Conservation (phyloP, 2,329 filamentous ascomycete species). For the Penicillium sp. region DNA sequence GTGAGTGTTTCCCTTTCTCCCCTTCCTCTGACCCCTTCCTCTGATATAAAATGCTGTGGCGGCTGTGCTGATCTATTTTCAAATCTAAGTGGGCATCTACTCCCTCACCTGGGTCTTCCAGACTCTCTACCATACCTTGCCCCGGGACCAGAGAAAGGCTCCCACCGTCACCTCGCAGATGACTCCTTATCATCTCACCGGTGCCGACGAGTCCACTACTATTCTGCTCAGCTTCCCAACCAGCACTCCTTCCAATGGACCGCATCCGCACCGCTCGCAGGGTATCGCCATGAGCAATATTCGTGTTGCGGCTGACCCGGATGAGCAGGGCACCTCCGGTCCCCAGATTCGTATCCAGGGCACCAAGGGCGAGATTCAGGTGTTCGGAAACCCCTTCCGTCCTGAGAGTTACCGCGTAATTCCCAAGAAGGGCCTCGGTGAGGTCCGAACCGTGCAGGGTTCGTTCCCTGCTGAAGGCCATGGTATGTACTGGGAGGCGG, state of each 20-base stretch:
- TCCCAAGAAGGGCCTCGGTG: constrained; percentile 47
- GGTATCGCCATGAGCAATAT: constrained; percentile 67
- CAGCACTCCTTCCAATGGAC: constrained; percentile 42
- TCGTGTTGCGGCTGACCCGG: constrained; percentile 59
- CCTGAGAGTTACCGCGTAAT: constrained; percentile 64
- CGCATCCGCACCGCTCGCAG: constrained; percentile 52
- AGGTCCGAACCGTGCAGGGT: constrained; percentile 39
- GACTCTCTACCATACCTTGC: constrained; percentile 75
- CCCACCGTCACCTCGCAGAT: constrained; percentile 64
- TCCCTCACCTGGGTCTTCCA: constrained; percentile 88
- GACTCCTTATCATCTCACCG: constrained; percentile 66
- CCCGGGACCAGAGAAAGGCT: constrained; percentile 57
- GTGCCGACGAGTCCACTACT: constrained; percentile 72
- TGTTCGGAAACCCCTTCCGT: constrained; percentile 66
- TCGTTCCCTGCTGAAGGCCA: constrained; percentile 59
- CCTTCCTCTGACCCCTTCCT: too few relatives aligned
- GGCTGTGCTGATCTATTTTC: not conserved
- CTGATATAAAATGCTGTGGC: not conserved
- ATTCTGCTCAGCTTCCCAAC: constrained; percentile 72
- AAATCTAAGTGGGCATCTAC: constrained; percentile 66
- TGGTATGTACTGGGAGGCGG: constrained; percentile 87
- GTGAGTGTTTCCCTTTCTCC: constrained; percentile 29
- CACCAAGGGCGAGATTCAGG: constrained; percentile 74
- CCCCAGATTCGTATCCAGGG: constrained; percentile 77
- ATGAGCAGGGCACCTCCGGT: constrained; percentile 55